Evolutionary conservation across 164 flowering plant species (phyloP).

Genomic region (Chimonanthus praecox): DNA sequence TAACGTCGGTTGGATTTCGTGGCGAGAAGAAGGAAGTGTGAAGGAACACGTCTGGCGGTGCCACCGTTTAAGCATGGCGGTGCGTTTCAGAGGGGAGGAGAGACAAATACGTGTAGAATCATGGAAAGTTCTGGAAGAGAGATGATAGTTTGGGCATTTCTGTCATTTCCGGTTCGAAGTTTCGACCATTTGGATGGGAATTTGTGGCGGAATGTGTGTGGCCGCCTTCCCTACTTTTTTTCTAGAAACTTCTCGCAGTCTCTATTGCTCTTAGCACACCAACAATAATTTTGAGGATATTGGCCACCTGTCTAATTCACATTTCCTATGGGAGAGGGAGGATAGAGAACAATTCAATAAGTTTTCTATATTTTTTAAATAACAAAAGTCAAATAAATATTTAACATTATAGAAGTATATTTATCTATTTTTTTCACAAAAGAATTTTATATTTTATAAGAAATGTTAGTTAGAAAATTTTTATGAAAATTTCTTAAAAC

Average conservation of each 20-base stretch:
- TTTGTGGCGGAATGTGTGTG: background rate
- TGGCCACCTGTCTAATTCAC: no score
- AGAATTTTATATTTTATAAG: no score
- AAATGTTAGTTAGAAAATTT: no score
- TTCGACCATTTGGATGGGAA: background rate
- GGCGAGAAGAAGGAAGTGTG: background rate
- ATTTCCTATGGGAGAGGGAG: no score
- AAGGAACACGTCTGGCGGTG: background rate
- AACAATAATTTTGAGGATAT: no score
- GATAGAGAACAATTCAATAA: no score
- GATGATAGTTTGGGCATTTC: background rate
- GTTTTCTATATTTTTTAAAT: no score
- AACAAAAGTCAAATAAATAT: no score
- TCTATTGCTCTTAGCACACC: background rate
- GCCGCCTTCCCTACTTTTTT: background rate
- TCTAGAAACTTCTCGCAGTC: background rate
- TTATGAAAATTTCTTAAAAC: no score
- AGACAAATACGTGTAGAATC: background rate
- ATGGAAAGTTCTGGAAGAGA: constrained; percentile 7
- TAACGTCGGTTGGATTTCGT: background rate
- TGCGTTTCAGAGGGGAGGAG: background rate
- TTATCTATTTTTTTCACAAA: no score
- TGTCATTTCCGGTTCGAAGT: background rate
- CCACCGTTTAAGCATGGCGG: constrained; percentile 1
- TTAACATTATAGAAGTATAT: no score